Evolutionary conservation across 805 yeast species (phyloP), one percentile per base, ranked within the genome.

Genomic region (Candida glaebosa): DNA sequence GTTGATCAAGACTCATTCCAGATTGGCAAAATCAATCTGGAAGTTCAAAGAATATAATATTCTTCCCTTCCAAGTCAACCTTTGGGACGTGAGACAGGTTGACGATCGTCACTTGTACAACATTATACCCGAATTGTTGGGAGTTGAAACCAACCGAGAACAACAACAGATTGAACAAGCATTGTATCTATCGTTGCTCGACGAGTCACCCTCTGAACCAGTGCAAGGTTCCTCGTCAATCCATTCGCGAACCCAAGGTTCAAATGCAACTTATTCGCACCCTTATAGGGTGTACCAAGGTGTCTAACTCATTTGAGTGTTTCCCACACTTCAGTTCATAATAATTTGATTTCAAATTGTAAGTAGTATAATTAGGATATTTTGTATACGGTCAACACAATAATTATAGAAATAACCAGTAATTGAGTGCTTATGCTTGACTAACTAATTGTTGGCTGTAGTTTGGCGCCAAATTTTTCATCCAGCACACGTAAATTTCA

Each of bases 31-130:
- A 17, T 41, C 47, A 3, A 57, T 61, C 18, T 32, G 47, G 31
- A 50, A 51, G 30, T 45, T 61, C 36, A 45, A 44, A n/a, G 43
- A 46, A 18, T 53, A 46, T 26, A 56, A 56, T 34, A 34, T 58
- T 35, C 42, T 60, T 18, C 63, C 66, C 2, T n/a, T 39, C 12
- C 44, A 45, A 18, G 44, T 59, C 6, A 45, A 61, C 31, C 44
- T 58, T 14, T 59, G 64, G 63, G 40, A 48, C 16, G 50, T 61
- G 3, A 50, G 56, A 26, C 62, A 58, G 40, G 47, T 61, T 15
- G 66, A 61, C 32, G 66, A 61, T 38, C 25, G 38, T 14, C 52
- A 58, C 18, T 58, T 48, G 38, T 58, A 60, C 34, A 39, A 37
- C 12, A 44, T 57, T 33, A 48, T 60, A 15, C 65, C 65, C 2